These are phyloP conservation scores for Cryptococcus jaspeensis DNA, from an alignment of 1,284 basidiomycete species.

Conservation along the genomic window DNA sequence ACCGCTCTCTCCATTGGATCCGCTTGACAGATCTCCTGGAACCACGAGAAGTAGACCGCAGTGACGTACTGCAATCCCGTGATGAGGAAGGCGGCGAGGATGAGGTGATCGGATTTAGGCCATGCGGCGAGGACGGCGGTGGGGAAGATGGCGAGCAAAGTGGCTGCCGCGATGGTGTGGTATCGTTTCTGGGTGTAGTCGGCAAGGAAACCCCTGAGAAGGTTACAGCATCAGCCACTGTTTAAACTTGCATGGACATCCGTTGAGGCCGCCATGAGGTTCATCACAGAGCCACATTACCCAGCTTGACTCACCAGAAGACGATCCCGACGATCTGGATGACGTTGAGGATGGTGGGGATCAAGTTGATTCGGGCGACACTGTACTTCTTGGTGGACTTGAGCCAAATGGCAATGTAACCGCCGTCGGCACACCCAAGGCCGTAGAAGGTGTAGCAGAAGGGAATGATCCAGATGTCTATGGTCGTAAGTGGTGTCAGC, in stretches of 20 bases:
- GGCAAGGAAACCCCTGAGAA: background rate
- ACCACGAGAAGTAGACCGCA: conserved; percentile 9
- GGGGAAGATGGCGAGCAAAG: background rate
- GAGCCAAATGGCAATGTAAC: background rate
- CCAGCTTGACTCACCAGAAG: background rate
- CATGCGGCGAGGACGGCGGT: conserved; percentile 5
- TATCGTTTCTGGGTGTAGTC: background rate
- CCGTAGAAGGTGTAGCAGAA: background rate
- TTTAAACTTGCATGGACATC: background rate
- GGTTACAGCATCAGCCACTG: too few species aligned
- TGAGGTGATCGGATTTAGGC: background rate
- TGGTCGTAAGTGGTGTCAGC: background rate
- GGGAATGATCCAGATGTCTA: background rate
- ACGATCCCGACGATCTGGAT: background rate
- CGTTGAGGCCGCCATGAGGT: too few species aligned
- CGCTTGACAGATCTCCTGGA: conserved; percentile 5
- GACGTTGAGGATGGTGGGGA: conserved; percentile 9
- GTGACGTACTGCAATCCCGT: conserved; percentile 2
- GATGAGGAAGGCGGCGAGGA: conserved; percentile 4
- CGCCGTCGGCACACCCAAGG: background rate
- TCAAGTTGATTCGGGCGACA: conserved; percentile 7
- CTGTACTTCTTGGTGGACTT: background rate
- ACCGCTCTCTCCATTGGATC: conserved; percentile 8
- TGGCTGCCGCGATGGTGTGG: background rate
- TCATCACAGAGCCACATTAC: too few species aligned